A percentile compares a stretch with the other conserved stretches of the same genome.
phyloP scores from a whole-genome alignment of 345 rosid species.

The Cardiospermum halicacabum region DNA sequence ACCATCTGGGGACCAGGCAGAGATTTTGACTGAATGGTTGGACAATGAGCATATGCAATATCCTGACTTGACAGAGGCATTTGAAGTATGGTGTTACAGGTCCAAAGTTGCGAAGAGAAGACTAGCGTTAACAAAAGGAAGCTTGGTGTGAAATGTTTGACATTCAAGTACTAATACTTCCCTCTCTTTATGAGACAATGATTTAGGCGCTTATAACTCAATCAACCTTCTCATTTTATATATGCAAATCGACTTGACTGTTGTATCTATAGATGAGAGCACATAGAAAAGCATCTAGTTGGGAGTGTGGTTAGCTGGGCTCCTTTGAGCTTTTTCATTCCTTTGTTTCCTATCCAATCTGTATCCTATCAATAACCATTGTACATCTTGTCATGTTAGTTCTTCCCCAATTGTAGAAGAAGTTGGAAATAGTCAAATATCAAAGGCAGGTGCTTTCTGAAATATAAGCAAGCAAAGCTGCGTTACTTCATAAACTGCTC shows the following conservation, averaged over 20 bases:
- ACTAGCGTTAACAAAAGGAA: constrained; percentile 33
- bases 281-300: not conserved
- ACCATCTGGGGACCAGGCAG: constrained; percentile 79
- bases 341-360: not conserved
- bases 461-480: not conserved
- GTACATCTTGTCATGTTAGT: constrained; percentile 16
- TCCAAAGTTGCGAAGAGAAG: constrained; percentile 77
- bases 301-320: not conserved
- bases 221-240: not conserved
- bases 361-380: not conserved
- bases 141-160: constrained; percentile 14
- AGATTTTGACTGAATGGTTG: constrained; percentile 81
- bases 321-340: not conserved
- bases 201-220: constrained; percentile 12
- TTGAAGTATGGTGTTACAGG: constrained; percentile 86
- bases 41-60: constrained; percentile 41
- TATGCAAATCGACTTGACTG: not conserved
- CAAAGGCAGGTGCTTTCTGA: constrained; percentile 7
- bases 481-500: not conserved
- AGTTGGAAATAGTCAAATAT: not conserved
- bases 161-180: not conserved
- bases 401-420: constrained; percentile 21
- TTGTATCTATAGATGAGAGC: not conserved
- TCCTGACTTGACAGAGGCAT: constrained; percentile 90
- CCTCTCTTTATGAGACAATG: constrained; percentile 11